phyloP scores from a whole-genome alignment of 257 asterid species.

The Plectranthus barbatus region DNA sequence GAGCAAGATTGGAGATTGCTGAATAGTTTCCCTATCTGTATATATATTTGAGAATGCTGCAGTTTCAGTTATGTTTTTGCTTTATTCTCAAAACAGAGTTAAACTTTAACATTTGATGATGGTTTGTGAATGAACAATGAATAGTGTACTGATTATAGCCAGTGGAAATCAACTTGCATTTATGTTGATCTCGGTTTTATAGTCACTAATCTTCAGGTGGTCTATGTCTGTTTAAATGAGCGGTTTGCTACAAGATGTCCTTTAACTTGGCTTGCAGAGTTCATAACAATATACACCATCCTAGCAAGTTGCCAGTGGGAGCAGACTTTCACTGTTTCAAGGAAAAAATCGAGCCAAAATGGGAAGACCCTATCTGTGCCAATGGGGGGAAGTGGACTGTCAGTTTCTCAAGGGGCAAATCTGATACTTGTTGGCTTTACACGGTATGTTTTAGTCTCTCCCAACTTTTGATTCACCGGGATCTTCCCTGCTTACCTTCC shows the following conservation, averaged over 20 bases:
- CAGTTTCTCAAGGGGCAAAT: slow-evolving; percentile 49
- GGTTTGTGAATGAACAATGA: neutral
- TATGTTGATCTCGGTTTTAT: neutral
- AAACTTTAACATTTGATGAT: neutral
- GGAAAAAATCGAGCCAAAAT: slow-evolving; percentile 74
- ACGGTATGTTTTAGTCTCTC: slow-evolving; percentile 39
- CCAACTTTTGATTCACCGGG: neutral
- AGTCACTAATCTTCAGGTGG: neutral
- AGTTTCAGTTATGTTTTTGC: neutral
- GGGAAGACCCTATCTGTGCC: slow-evolving; percentile 96
- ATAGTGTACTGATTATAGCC: neutral
- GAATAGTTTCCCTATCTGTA: neutral
- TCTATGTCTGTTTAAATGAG: neutral
- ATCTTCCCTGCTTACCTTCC: neutral
- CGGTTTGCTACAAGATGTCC: neutral
- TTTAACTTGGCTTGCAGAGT: slow-evolving; percentile 41
- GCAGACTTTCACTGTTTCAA: slow-evolving; percentile 90
- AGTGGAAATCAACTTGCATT: neutral
- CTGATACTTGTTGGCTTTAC: slow-evolving; percentile 80
- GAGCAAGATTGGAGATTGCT: neutral
- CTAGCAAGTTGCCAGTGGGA: slow-evolving; percentile 75
- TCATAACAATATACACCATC: slow-evolving; percentile 71
- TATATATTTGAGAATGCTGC: neutral
- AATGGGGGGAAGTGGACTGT: slow-evolving; percentile 92
- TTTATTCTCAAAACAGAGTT: neutral